Base-by-base conservation (phyloP, 192 early-diverging fungal species). In the Coemansia sp. region DNA sequence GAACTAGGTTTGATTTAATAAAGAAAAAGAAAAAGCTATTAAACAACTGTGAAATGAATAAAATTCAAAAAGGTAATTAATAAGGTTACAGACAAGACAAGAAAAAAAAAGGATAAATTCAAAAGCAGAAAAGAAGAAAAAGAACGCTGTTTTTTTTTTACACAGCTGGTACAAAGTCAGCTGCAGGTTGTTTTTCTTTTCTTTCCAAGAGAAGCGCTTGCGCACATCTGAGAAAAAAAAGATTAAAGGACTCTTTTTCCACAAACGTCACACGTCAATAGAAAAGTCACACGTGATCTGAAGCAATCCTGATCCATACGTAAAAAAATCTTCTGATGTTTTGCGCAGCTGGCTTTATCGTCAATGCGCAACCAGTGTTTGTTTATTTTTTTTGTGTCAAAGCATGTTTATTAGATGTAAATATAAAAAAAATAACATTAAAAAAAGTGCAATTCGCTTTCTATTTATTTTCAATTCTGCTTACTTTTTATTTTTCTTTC, bases 61-160 rank as follows among this genome's bases (percentile, higher is more conserved):
- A 8, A 16, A 45, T 8, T 16, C 3, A 3, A 12, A 16, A 16
- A 3, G 4, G 12, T 55, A 7, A 29, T 55, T 55, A 31, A 28
- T 12, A 28, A 61, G 38, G 25, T 50, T 49, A 50, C 29, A 48
- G 54, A 28, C 10, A 11, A 40, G 61, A 69, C 11, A n/a, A 68
- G 48, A 56, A 63, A 68, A 56, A 56, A 63, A 12, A 48, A 57
- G 30, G 17, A 61, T 34, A 56, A 28, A 17, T 61, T 48, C 10
- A 42, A 61, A 18, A 61, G 38, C n/a, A 8, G 25, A 10, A 63
- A n/a, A 63, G 52, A 49, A 49, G 52, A 49, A 49, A 49, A 49
- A 16, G 10, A 28, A 18, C 2, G 22, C 20, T 34, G 32, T 31
- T 12, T 18, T 25, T 18, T 25, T 25, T 25, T 25, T 25, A 1